These are phyloP conservation scores for Syzygium jambos DNA, from an alignment of 345 rosid species.

Conservation along the genomic window DNA sequence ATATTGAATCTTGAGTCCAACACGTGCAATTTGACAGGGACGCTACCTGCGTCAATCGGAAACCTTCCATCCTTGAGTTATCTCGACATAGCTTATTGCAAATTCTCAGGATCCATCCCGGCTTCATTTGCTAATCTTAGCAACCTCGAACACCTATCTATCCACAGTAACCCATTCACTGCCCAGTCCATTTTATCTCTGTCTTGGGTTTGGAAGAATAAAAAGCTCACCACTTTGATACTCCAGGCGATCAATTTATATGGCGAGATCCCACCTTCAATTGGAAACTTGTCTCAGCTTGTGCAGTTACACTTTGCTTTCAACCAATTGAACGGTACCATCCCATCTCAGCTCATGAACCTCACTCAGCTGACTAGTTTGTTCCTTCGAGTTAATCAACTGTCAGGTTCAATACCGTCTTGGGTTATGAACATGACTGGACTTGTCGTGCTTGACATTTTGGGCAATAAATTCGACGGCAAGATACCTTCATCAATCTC, in stretches of 20 bases:
- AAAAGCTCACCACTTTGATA: background rate
- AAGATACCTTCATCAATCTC: too few relatives aligned
- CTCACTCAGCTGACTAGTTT: too few relatives aligned
- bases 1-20: too few relatives aligned
- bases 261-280: background rate
- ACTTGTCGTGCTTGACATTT: background rate
- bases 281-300: background rate
- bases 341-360: background rate
- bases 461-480: background rate
- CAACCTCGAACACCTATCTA: background rate
- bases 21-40: too few relatives aligned
- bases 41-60: too few relatives aligned
- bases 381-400: too few relatives aligned
- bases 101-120: conserved; percentile 3
- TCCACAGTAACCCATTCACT: background rate
- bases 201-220: background rate
- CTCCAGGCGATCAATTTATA: background rate
- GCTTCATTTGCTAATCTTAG: conserved; percentile 1
- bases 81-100: too few relatives aligned
- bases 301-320: background rate
- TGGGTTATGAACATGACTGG: background rate
- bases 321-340: background rate
- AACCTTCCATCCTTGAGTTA: background rate
- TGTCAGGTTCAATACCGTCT: too few relatives aligned
- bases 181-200: background rate